Base-by-base conservation (phyloP, 148 eudicot genomes). In the Camellia granthamiana region DNA sequence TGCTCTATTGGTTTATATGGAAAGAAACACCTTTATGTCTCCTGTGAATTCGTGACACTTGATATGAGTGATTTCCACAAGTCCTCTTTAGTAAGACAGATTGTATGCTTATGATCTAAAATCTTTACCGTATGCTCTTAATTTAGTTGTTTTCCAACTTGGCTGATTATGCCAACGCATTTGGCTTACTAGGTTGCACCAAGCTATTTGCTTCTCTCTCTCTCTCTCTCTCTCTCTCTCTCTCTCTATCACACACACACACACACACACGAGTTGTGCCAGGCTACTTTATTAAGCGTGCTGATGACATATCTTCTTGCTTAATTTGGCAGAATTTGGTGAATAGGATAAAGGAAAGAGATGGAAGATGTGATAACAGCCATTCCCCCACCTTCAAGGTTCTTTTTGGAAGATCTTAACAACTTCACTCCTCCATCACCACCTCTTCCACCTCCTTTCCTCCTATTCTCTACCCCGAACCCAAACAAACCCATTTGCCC, bases 361-460 rank as follows among this genome's bases (percentile, higher is more conserved):
- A 97, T 97, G 99, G 99, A 97, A 80, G 98, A 94, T 80, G 94
- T 92, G 77, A 72, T 97, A 84, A 97, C 99, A 68, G 98, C 92
- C 23, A 74, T 88, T 79, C 98, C 99, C 59, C 99, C 97, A 46
- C 99, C 99, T 81, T 92, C 99, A 71, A 87, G 99, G 83, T 92
- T 97, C 84, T 88, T 92, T 69, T 77, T 87, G 72, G 99, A 97
- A 81, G 99, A 97, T 82, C 93, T 97, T 51, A 92, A 94, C 87
- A 94, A 88, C 84, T 97, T 97, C 83, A 82, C 89, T 56, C 92
- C 92, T 56, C 89, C 93, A 76, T 81, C 91, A 54, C 91, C 93
- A 52, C 74, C 90, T 68, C 88, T 92, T 78, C 97, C 95, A 46
- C 77, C 87, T 69, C 97, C 99, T 1, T 88, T 87, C 81, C 79